These are phyloP conservation scores for Malassezia furfur DNA, from an alignment of 1,284 basidiomycete species.

Conservation along the genomic window DNA sequence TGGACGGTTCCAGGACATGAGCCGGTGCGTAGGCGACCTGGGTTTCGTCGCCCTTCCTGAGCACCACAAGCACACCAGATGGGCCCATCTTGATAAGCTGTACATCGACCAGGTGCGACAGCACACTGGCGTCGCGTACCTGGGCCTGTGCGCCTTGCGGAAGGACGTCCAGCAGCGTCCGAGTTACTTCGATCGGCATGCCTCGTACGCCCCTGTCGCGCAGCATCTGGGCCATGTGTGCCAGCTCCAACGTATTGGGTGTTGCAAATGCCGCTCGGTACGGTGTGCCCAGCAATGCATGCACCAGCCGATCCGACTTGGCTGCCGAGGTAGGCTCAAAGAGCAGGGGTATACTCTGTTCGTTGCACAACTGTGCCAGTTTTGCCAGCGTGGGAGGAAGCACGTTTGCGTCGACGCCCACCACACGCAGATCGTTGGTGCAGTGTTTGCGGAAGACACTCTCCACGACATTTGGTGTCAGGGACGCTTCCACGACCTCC, in stretches of 20 bases:
- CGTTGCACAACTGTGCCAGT: conserved; percentile 50
- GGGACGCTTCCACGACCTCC: conserved; percentile 46
- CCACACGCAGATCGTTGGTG: conserved; percentile 53
- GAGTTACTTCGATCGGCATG: too few relatives aligned
- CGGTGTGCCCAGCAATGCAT: conserved; percentile 45
- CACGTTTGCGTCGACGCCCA: conserved; percentile 77
- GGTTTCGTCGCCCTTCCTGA: too few relatives aligned
- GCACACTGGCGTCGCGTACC: conserved; percentile 1
- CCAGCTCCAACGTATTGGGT: conserved; percentile 14
- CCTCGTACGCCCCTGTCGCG: not conserved
- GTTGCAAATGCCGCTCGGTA: conserved; percentile 40
- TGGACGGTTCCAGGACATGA: conserved; percentile 8
- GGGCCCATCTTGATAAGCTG: conserved; percentile 12
- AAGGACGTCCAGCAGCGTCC: not conserved
- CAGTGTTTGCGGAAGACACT: conserved; percentile 46
- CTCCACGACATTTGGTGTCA: not conserved
- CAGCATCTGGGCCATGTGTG: not conserved
- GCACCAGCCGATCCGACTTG: conserved; percentile 65
- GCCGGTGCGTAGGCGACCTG: conserved; percentile 19
- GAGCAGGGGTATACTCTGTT: conserved; percentile 14
- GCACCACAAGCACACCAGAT: conserved; percentile 11
- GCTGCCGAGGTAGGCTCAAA: conserved; percentile 73
- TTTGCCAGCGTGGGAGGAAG: conserved; percentile 54
- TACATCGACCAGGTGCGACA: not conserved
- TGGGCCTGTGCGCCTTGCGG: not conserved